Conservation (phyloP, 2,329 filamentous ascomycete species). For the Fusarium napiforme region DNA sequence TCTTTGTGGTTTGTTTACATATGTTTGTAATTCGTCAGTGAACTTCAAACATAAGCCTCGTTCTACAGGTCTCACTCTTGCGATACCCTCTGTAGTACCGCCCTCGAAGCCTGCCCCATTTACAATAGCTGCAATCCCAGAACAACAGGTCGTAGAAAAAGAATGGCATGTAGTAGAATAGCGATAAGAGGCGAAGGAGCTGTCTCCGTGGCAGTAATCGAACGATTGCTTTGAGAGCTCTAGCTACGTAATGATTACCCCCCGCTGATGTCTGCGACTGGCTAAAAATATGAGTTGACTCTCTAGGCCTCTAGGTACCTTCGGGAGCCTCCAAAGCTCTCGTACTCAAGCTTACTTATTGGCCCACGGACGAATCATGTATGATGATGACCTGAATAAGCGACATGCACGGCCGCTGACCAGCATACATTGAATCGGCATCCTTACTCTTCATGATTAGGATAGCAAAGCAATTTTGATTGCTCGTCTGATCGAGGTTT, state of each 20-base stretch:
- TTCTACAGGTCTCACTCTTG: background rate
- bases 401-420: background rate
- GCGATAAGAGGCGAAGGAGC: background rate
- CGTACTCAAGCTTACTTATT: background rate
- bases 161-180: background rate
- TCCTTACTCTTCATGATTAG: background rate
- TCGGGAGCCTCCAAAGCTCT: background rate
- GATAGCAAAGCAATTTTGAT: background rate
- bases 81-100: background rate
- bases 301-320: background rate
- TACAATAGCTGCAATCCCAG: background rate
- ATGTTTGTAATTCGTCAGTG: background rate
- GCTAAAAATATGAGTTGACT: background rate
- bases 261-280: background rate
- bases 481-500: background rate
- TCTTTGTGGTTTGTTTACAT: background rate
- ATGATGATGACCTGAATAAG: background rate
- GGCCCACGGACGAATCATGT: background rate
- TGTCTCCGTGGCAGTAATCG: background rate
- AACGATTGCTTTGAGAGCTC: background rate
- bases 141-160: background rate
- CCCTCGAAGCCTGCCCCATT: background rate
- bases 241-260: accelerated
- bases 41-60: background rate
- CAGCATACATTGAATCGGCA: background rate